Base-by-base conservation (phyloP, 805 yeast species). In the Saccharomycopsis oosterbeekiorum region DNA sequence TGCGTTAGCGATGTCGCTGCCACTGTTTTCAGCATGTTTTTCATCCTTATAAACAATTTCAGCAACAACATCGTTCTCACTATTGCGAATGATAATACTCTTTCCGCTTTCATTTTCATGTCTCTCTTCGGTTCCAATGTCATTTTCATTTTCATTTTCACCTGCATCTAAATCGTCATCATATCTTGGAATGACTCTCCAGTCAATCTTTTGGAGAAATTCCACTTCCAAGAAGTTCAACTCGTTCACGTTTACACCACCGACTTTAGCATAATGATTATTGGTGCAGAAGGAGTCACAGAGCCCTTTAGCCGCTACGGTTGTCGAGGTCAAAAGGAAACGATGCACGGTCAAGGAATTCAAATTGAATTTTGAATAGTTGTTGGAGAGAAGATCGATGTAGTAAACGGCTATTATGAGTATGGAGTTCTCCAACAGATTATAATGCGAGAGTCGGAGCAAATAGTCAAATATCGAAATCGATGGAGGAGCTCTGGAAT, bases 261-360 rank as follows among this genome's bases (percentile, higher is more conserved):
- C 99, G 19, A 94, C 97, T 70, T 88, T 88, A 12, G 98, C 96
- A 69, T 94, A 93, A 72, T 94, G 97, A 55, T 86, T 81, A 72
- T 92, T 93, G 15, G 97, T 90, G 73, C 94, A 92, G 73, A 94
- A 93, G 29, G 92, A 86, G 74, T 93, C 99, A 72, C 97, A 91
- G 65, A 91, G 78, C 0, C 96, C 93, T 71, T 93, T 93, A 65
- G 93, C 85, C 0, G 94, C 96, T 1, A 93, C 83, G 63, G 96
- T 88, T 0, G 97, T 91, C 1, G 97, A 94, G 0, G 97, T 92
- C 50, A 93, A 77, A 59, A 93, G 73, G 68, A 91, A 94, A 62
- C 99, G 80, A 71, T 93, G 99, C 3, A 93, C 97, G 0, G 99
- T 93, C 71, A 94, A 80, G 1, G 97, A 88, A 73, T 90, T 93